Conservation (phyloP, 108 stramenopile species). For the Fragilariopsis cylindrus region DNA sequence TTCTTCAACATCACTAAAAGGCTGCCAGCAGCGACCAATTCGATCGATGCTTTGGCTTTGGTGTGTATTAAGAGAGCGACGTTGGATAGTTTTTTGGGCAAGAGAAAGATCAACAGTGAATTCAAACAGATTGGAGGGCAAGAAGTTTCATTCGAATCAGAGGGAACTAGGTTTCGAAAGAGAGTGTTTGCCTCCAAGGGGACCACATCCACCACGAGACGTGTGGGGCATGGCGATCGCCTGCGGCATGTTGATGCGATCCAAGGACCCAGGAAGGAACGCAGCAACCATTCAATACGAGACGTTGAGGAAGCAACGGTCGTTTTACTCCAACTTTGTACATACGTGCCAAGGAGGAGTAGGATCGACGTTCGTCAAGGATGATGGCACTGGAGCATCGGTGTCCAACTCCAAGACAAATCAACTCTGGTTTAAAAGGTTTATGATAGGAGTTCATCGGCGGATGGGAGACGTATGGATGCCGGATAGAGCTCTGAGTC, state of each 20-base stretch:
- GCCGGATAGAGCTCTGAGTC: constrained; percentile 12
- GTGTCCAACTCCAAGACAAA: neutral
- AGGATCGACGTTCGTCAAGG: neutral
- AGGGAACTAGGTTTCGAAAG: neutral
- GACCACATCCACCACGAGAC: neutral
- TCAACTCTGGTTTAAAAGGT: neutral
- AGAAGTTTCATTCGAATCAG: neutral
- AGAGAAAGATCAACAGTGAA: constrained; percentile 40
- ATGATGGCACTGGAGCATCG: neutral
- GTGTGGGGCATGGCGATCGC: neutral
- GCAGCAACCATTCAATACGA: neutral
- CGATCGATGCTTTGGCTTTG: constrained; percentile 8
- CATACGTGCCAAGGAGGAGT: neutral
- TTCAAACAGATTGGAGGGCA: neutral
- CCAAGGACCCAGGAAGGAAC: neutral
- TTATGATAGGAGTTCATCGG: constrained; percentile 9
- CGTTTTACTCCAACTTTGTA: neutral
- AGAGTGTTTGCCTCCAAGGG: neutral
- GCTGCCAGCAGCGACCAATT: neutral
- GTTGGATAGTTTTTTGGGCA: constrained; percentile 57
- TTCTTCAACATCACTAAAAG: constrained; percentile 27
- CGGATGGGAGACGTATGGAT: constrained; percentile 22
- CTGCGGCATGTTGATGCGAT: neutral
- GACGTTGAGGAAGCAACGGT: neutral
- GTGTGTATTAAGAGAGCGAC: constrained; percentile 41